These are phyloP conservation scores for Allium fistulosum DNA, from an alignment of 106 monocot species.

Conservation along the genomic window DNA sequence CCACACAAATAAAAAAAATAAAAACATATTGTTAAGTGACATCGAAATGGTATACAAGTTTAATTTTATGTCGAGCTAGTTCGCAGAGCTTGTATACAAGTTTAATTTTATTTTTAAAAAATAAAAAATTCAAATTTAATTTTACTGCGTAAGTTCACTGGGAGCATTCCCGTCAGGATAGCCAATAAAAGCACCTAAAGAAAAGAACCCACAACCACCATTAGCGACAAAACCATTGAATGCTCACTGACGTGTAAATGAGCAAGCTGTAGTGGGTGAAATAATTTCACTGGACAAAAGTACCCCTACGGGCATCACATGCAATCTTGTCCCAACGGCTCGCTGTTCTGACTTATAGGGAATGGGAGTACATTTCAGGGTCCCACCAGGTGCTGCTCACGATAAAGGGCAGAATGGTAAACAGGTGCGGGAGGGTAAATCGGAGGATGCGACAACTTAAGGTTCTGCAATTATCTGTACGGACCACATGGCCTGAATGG, in stretches of 20 bases:
- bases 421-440: not conserved
- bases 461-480: not conserved
- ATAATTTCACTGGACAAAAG: not conserved
- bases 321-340: not conserved
- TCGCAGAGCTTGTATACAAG: too few species aligned
- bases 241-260: not conserved
- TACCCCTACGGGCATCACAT: slow-evolving; percentile 1
- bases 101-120: too few species aligned
- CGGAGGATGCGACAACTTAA: not conserved
- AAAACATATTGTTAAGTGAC: too few species aligned
- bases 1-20: too few species aligned
- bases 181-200: not conserved
- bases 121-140: too few species aligned
- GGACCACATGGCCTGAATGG: slow-evolving; percentile 2
- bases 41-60: too few species aligned
- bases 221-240: not conserved
- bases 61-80: too few species aligned
- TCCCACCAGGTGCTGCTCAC: not conserved
- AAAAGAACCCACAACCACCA: not conserved
- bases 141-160: too few species aligned
- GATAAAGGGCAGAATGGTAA: not conserved
- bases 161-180: too few species aligned
- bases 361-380: not conserved
- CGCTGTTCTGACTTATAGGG: not conserved
- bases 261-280: not conserved